A percentile compares a stretch with the other conserved stretches of the same genome.
Evolutionary conservation across 805 yeast species (phyloP).

Genomic region (Cyberlindnera samutprakarnensis): DNA sequence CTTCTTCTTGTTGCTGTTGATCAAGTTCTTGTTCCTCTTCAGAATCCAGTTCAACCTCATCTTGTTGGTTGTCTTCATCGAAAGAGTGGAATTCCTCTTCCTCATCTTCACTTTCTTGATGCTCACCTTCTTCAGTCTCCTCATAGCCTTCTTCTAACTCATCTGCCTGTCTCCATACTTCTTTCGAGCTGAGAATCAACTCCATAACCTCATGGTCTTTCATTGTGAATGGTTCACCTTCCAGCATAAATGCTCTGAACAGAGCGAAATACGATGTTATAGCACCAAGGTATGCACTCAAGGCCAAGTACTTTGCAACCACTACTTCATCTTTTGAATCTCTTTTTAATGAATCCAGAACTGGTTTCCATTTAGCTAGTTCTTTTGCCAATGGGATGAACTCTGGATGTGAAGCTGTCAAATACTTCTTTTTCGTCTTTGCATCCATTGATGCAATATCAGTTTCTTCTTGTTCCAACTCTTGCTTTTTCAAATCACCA

Average conservation of each 20-base stretch:
- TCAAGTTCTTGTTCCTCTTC: constrained; percentile 1
- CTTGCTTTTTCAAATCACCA: constrained; percentile 24
- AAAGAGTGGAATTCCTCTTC: constrained; percentile 14
- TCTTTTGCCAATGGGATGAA: constrained; percentile 72
- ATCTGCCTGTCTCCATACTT: constrained; percentile 82
- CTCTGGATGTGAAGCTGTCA: constrained; percentile 72
- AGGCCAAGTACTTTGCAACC: constrained; percentile 55
- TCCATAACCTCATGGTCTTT: constrained; percentile 91
- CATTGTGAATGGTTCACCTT: constrained; percentile 55
- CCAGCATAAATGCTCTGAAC: constrained; percentile 47
- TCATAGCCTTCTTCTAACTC: constrained; percentile 38
- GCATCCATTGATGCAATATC: constrained; percentile 44
- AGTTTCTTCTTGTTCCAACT: constrained; percentile 28
- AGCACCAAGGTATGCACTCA: constrained; percentile 73
- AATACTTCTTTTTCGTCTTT: constrained; percentile 42
- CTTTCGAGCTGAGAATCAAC: constrained; percentile 70
- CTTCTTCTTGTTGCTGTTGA: constrained; percentile 13
- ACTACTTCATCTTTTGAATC: constrained; percentile 28
- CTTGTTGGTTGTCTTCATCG: constrained; percentile 14
- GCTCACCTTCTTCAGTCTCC: constrained; percentile 11
- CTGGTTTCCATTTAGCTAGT: constrained; percentile 33
- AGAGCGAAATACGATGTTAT: constrained; percentile 74
- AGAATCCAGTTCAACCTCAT: constrained; percentile 5
- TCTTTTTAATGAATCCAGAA: constrained; percentile 30
- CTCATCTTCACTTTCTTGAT: constrained; percentile 16